Percentiles rank a stretch among this genome's conserved stretches.
Evolutionary conservation across 768 basidiomycete species (phyloP).

Genomic region (Hemileccinum impolitum): DNA sequence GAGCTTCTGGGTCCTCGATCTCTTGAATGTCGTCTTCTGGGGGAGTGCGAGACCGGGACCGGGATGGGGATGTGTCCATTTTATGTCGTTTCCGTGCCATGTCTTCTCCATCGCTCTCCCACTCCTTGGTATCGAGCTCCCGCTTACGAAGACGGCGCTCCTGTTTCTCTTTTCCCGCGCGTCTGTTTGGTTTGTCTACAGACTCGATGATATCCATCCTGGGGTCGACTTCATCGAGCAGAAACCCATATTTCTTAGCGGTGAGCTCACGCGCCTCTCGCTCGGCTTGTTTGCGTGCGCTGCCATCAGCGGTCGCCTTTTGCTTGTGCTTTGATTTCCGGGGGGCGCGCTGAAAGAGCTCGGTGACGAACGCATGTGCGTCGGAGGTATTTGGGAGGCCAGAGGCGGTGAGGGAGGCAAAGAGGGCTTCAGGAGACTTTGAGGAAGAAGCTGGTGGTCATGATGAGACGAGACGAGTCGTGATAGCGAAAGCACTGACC

Average conservation of each 20-base stretch:
- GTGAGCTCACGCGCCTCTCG: conserved; percentile 68
- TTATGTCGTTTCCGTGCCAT: conserved; percentile 61
- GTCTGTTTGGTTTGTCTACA: conserved; percentile 24
- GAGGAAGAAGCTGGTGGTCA: conserved; percentile 59
- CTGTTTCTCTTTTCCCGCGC: conserved; percentile 45
- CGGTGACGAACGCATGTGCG: conserved; percentile 73
- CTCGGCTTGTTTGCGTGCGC: conserved; percentile 63
- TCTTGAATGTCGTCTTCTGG: conserved; percentile 45
- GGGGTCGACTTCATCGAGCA: conserved; percentile 83
- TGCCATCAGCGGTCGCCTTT: conserved; percentile 36
- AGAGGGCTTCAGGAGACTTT: conserved; percentile 77
- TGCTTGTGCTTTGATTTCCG: conserved; percentile 73
- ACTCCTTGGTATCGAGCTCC: conserved; percentile 76
- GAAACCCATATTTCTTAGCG: conserved; percentile 72
- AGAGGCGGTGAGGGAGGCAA: conserved; percentile 65
- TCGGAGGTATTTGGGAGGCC: conserved; percentile 82
- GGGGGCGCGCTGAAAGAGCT: conserved; percentile 76
- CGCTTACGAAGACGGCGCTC: conserved; percentile 74
- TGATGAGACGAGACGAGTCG: not conserved
- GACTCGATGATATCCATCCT: conserved; percentile 39
- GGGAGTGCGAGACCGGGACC: conserved; percentile 23
- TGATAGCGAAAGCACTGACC: conserved; percentile 42
- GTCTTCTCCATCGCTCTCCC: conserved; percentile 92
- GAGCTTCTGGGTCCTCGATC: conserved; percentile 75
- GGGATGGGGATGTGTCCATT: conserved; percentile 38